phyloP scores from a whole-genome alignment of 441 rosid genomes.

The Pelargonium australe region DNA sequence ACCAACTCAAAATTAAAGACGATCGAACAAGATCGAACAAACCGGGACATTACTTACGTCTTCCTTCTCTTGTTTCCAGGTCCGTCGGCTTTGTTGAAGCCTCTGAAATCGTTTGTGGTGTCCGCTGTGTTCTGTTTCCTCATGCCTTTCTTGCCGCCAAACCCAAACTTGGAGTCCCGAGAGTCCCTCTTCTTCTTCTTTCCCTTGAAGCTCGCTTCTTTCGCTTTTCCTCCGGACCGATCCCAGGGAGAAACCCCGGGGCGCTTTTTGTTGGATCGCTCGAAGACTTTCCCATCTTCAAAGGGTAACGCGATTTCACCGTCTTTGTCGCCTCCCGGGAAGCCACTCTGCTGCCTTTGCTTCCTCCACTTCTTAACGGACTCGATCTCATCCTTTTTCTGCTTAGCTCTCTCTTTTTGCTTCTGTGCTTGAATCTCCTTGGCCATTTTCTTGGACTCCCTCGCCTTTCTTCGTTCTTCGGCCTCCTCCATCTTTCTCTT shows the following conservation, averaged over 20 bases:
- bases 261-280: conserved; percentile 56
- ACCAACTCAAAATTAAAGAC: too few relatives aligned
- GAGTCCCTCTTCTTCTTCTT: conserved; percentile 41
- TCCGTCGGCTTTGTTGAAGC: conserved; percentile 32
- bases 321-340: conserved; percentile 39
- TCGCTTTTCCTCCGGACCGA: conserved; percentile 70
- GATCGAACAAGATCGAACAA: not conserved
- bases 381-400: conserved; percentile 74
- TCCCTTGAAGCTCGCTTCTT: conserved; percentile 26
- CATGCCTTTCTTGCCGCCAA: conserved; percentile 64
- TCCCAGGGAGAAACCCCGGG: conserved; percentile 64
- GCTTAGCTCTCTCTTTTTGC: conserved; percentile 62
- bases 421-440: conserved; percentile 80
- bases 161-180: conserved; percentile 65
- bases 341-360: conserved; percentile 81
- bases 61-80: conserved; percentile 61
- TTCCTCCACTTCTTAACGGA: conserved; percentile 89
- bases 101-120: conserved; percentile 45
- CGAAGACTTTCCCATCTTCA: conserved; percentile 50
- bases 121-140: conserved; percentile 79
- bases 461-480: conserved; percentile 80
- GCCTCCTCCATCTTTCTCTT: conserved; percentile 73
- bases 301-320: conserved; percentile 50
- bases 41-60: conserved; percentile 32
- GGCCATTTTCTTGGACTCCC: conserved; percentile 63